A percentile compares a stretch with the other conserved stretches of the same genome.
phyloP scores from a whole-genome alignment of 805 yeast species.

The Helenozyma rhizophorensis region DNA sequence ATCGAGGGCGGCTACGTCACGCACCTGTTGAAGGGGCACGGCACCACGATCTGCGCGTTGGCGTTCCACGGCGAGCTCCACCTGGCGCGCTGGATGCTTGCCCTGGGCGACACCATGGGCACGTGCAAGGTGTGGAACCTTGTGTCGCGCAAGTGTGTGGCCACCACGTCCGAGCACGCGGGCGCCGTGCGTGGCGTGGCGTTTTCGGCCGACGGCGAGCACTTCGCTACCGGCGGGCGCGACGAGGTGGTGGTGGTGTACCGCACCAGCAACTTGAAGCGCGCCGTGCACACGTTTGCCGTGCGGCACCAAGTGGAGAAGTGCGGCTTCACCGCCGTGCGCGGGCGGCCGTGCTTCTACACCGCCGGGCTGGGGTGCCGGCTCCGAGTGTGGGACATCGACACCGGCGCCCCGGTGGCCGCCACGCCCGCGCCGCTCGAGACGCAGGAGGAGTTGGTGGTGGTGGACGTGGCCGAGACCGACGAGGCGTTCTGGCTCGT shows the following conservation, averaged over 20 bases:
- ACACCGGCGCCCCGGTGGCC: slow-evolving; percentile 44
- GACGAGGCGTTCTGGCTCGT: slow-evolving; percentile 45
- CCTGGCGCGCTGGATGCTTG: slow-evolving; percentile 66
- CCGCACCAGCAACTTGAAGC: slow-evolving; percentile 44
- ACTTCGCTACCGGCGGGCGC: slow-evolving; percentile 80
- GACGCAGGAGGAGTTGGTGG: slow-evolving; percentile 68
- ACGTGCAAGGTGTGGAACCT: slow-evolving; percentile 54
- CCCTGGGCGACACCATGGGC: slow-evolving; percentile 65
- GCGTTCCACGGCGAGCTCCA: slow-evolving; percentile 69
- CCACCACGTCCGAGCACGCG: slow-evolving; percentile 66
- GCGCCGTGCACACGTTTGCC: slow-evolving; percentile 63
- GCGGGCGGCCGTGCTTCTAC: slow-evolving; percentile 37
- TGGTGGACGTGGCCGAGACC: slow-evolving; percentile 52
- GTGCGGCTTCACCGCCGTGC: slow-evolving; percentile 50
- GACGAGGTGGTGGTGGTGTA: slow-evolving; percentile 71
- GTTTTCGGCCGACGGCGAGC: slow-evolving; percentile 48
- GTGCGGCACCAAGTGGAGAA: slow-evolving; percentile 69
- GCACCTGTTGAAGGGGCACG: slow-evolving; percentile 90
- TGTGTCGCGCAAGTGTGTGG: slow-evolving; percentile 69
- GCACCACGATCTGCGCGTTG: slow-evolving; percentile 77
- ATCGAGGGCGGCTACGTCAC: slow-evolving; percentile 83
- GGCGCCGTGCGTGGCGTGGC: slow-evolving; percentile 84
- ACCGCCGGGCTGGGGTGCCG: slow-evolving; percentile 78
- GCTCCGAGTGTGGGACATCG: slow-evolving; percentile 60
- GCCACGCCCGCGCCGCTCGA: slow-evolving; percentile 45